Evolutionary conservation across 2,329 filamentous ascomycete species (phyloP), one percentile per base, ranked within the genome.

Genomic region (Monosporascus ibericus): DNA sequence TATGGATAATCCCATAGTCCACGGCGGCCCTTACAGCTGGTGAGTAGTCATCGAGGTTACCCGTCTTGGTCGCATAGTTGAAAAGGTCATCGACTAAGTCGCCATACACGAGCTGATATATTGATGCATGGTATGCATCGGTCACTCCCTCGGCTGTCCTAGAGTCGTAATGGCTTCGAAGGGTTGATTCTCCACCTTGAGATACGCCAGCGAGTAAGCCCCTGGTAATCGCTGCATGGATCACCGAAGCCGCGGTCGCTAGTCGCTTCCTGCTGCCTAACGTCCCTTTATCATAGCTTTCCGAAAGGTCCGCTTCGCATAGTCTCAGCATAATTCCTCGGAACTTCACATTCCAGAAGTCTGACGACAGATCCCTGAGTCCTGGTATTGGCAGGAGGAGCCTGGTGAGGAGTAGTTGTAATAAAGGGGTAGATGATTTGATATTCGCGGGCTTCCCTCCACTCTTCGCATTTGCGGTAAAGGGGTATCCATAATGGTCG

Each of bases 271-370:
- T 77, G 54, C 85, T 84, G 1, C 88, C 88, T 58, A 92, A 70
- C 0, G 82, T 77, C 15, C 86, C 88, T 68, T 90, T 90, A 66
- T 92, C 88, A 63, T 91, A 92, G 65, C 86, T 90, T 67, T 92
- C 88, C 1, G 86, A 90, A 34, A 92, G 72, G 48, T 89, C 82
- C 2, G 83, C 86, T 34, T 84, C 78, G 8, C 78, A 84, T 50
- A 92, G 72, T 61, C 82, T 76, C 60, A 73, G 70, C 60, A 89
- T 72, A 17, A 90, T 67, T 2, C 77, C 76, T 58, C 82, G 78
- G 24, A 86, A 73, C 44, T 81, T 76, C n/a, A 76, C 72, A 36
- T 75, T 75, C 85, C 86, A 90, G 67, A 88, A 89, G 3, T 81
- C 79, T 1, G 72, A 65, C 0, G 81, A 76, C 2, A 92, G 73